Evolutionary conservation across 257 asterid genomes (phyloP).

Genomic region (Solanum tacnaense): DNA sequence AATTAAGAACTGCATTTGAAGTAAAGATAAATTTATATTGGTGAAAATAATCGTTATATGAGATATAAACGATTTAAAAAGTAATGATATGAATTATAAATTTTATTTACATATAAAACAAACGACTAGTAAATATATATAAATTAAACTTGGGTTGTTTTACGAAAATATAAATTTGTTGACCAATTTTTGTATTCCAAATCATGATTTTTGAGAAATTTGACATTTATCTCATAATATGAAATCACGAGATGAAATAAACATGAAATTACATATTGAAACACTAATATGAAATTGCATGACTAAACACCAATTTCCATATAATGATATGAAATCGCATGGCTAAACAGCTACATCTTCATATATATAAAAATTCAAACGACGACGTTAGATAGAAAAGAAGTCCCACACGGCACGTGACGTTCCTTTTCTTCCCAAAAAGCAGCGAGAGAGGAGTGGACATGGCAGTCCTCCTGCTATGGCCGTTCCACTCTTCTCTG

Average conservation of each 20-base stretch:
- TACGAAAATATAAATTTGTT: no score
- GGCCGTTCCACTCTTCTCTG: neutral
- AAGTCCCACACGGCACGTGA: neutral
- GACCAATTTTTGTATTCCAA: no score
- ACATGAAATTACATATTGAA: neutral
- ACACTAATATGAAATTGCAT: neutral
- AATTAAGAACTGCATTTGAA: neutral
- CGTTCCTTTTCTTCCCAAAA: neutral
- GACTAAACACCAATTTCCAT: no score
- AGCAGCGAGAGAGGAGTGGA: neutral
- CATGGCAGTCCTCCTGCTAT: neutral
- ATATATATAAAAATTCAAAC: no score
- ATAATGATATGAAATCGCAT: neutral
- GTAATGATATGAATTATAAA: no score
- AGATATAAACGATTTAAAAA: neutral
- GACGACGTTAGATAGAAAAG: neutral
- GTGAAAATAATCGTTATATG: neutral
- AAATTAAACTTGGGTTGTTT: no score
- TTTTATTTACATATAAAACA: no score
- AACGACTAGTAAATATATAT: neutral
- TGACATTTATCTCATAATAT: neutral
- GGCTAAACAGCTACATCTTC: neutral
- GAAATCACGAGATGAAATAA: no score
- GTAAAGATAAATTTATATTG: neutral
- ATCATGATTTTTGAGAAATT: no score